Evolutionary conservation across 2,329 filamentous ascomycete species (phyloP), one percentile per base, ranked within the genome.

Genomic region (Tolypocladium album): DNA sequence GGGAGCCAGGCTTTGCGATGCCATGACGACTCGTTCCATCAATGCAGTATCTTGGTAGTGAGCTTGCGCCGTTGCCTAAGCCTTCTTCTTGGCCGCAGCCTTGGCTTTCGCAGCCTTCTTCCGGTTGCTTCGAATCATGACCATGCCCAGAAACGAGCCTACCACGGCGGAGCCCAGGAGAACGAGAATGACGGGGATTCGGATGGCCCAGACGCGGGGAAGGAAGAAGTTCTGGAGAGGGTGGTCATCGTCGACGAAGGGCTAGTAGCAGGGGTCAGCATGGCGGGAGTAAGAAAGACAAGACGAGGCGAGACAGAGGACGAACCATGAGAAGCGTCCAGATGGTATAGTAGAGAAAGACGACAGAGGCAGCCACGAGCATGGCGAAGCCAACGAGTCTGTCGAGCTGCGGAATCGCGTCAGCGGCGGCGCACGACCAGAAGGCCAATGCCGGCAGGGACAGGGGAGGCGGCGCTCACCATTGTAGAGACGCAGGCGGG

Each of bases 61-160:
- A 17, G 55, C n/a, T 34, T 62, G 61, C 59, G 60, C 62, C 22
- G 31, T 55, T 52, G 59, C 67, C 79, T 81, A 90, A 62, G 87
- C 85, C 87, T 95, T 94, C 86, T 96, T 96, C 82, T 90, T 91
- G 39, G 80, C 79, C 24, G 88, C 88, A 60, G 89, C 88, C 77
- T 92, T 92, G 64, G 89, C 88, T 84, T 97, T 99, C 67, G 91
- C 87, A 4, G 91, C 91, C 85, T 94, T 97, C 86, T 97, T 97
- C 75, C 89, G 84, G 82, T 97, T 97, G 82, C 93, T 97, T 74
- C 90, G 86, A 78, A 99, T 97, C 94, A 99, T 99, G 71, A 99
- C 93, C 72, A 96, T 87, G 69, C 89, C 88, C 67, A 99, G 82
- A 81, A 99, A 99, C 62, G 91, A 95, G 64, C 94, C 94, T 63